Evolutionary conservation across 2,329 filamentous ascomycete genomes (phyloP), one percentile per base, ranked within the genome.

Genomic region (Biscogniauxia marginata): DNA sequence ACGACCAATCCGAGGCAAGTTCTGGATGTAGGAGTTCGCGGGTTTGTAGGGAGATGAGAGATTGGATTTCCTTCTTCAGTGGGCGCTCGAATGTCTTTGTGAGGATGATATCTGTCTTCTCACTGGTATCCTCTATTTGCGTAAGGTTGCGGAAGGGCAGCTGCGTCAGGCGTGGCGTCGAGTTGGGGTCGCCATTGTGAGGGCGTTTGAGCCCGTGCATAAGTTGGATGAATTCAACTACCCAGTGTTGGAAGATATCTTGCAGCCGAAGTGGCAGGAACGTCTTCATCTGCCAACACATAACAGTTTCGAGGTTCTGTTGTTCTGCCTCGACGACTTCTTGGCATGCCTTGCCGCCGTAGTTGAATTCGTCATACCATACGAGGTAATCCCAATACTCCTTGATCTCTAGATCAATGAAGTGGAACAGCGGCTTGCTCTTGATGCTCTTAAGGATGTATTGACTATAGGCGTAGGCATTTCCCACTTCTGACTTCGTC

Each of bases 281-380:
- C 1, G 91, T 93, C 47, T 87, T 89, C 70, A 99, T 88, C 72
- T 99, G 95, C 96, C 96, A 99, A 74, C 96, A 90, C 93, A 99
- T 98, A 67, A 99, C 86, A 9, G 90, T 95, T 66, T 97, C 89
- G 13, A 98, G 82, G 3, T 84, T 82, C 70, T 97, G 92, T 46
- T 89, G 85, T 4, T 83, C 79, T 4, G 75, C 74, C 65, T 93
- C 91, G 7, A 89, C 81, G 3, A 97, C 90, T 66, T 95, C 85
- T 50, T 88, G 85, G 63, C 91, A 96, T 3, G 90, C 95, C 68
- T 96, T 96, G 58, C 95, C 95, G 54, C 95, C 96, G 67, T 98
- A 98, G 77, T 99, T 99, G 80, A 93, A 97, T 74, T 97, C 91
- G 65, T 99, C 95, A 65, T 98, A 98, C 95, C 95, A 99, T 3